Evolutionary conservation across 2,329 filamentous ascomycete species (phyloP).

Genomic region (Meredithiella fracta): DNA sequence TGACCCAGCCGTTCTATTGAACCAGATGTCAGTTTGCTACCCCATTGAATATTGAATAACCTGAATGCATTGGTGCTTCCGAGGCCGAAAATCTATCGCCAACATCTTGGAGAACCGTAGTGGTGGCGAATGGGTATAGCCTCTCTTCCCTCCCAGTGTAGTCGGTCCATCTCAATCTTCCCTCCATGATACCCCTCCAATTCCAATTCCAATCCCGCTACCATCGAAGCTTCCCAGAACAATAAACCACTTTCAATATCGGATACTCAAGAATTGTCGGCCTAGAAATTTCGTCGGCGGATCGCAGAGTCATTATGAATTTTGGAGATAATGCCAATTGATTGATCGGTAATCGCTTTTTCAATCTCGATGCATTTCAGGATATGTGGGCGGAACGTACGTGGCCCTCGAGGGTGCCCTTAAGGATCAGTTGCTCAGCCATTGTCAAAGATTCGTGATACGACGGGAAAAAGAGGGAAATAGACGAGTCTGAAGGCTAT

Average conservation of each 20-base stretch:
- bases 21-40: constrained; percentile 11
- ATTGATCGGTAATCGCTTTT: no score
- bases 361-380: background rate
- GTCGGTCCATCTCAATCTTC: background rate
- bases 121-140: background rate
- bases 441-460: constrained; percentile 28
- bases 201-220: background rate
- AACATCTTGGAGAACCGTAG: background rate
- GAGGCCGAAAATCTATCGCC: background rate
- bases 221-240: no score
- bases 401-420: constrained; percentile 97
- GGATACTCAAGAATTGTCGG: background rate
- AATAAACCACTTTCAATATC: background rate
- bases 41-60: constrained; percentile 5
- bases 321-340: background rate
- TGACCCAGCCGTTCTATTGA: constrained; percentile 83
- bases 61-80: constrained; percentile 3
- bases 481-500: constrained; percentile 16
- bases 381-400: constrained; percentile 31
- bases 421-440: constrained; percentile 90
- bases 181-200: background rate
- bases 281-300: background rate
- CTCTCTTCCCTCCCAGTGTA: background rate
- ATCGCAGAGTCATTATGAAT: background rate
- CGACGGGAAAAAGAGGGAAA: constrained; percentile 14